phyloP scores from a whole-genome alignment of 176 grass and related monocot genomes.

The Eremochloa ophiuroides region DNA sequence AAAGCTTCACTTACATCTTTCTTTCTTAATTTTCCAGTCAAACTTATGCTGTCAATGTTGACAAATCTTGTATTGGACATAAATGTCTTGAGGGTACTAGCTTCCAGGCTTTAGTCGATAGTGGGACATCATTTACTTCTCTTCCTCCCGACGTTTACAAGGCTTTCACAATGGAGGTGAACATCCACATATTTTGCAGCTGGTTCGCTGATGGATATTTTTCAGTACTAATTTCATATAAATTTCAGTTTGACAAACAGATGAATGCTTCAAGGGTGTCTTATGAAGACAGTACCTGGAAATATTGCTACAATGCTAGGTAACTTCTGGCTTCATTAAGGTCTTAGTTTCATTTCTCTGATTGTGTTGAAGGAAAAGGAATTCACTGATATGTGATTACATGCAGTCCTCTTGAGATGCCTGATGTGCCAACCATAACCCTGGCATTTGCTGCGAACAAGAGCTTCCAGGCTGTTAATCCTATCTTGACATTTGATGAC shows the following conservation, averaged over 20 bases:
- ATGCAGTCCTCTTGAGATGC: conserved; percentile 62
- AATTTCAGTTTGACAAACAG: conserved; percentile 83
- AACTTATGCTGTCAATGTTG: conserved; percentile 70
- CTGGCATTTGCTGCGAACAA: conserved; percentile 66
- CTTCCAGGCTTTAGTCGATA: conserved; percentile 80
- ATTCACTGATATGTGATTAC: conserved; percentile 21
- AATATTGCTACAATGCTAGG: conserved; percentile 85
- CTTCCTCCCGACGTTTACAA: conserved; percentile 74
- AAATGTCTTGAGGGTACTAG: conserved; percentile 58
- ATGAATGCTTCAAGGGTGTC: conserved; percentile 58
- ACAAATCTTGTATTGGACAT: conserved; percentile 73
- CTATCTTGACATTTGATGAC: conserved; percentile 40
- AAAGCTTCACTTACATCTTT: conserved; percentile 22
- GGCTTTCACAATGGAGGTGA: conserved; percentile 64
- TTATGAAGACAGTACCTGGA: conserved; percentile 40
- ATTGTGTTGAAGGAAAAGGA: not conserved
- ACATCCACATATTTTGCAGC: not conserved
- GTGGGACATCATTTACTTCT: conserved; percentile 86
- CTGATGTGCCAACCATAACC: conserved; percentile 62
- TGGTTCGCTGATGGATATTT: not conserved
- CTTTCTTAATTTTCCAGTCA: conserved; percentile 41
- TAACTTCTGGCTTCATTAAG: conserved; percentile 2
- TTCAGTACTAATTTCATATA: conserved; percentile 30
- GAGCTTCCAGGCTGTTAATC: conserved; percentile 74
- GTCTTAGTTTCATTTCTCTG: not conserved